phyloP scores from a whole-genome alignment of 345 rosid genomes.

The Syzygium aqueum region DNA sequence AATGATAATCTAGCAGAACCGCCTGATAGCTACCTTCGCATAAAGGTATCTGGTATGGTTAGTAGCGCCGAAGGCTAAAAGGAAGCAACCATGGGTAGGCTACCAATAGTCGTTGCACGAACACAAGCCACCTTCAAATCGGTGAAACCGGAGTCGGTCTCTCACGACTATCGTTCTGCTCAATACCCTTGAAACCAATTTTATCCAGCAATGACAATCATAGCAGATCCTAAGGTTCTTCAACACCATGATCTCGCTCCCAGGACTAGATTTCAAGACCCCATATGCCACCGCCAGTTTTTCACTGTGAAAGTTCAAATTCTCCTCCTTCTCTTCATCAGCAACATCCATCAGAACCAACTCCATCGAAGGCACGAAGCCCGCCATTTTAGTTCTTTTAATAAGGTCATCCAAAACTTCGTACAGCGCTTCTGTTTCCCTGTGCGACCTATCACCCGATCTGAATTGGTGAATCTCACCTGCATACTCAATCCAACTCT shows the following conservation, averaged over 20 bases:
- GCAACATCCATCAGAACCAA: slow-evolving; percentile 83
- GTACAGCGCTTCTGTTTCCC: slow-evolving; percentile 46
- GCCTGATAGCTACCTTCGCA: neutral
- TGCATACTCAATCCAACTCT: slow-evolving; percentile 71
- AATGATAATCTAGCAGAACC: neutral
- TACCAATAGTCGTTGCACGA: slow-evolving; percentile 75
- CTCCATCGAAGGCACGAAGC: slow-evolving; percentile 49
- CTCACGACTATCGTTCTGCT: slow-evolving; percentile 56
- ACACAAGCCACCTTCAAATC: slow-evolving; percentile 67
- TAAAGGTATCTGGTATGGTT: neutral
- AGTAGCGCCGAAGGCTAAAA: neutral
- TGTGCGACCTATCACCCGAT: slow-evolving; percentile 67
- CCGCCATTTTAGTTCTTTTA: slow-evolving; percentile 36
- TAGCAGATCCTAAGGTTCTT: slow-evolving; percentile 73
- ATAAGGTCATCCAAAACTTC: slow-evolving; percentile 42
- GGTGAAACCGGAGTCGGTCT: slow-evolving; percentile 79
- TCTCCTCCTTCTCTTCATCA: slow-evolving; percentile 79
- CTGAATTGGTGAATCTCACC: slow-evolving; percentile 61
- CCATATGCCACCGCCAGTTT: slow-evolving; percentile 78
- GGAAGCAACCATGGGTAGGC: neutral
- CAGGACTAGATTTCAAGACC: slow-evolving; percentile 64
- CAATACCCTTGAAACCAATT: slow-evolving; percentile 46
- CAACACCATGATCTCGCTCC: slow-evolving; percentile 48
- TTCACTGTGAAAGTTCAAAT: slow-evolving; percentile 64
- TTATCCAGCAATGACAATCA: slow-evolving; percentile 81